These are phyloP conservation scores for Metschnikowia drakensbergensis DNA, from an alignment of 805 yeast species.

Conservation along the genomic window DNA sequence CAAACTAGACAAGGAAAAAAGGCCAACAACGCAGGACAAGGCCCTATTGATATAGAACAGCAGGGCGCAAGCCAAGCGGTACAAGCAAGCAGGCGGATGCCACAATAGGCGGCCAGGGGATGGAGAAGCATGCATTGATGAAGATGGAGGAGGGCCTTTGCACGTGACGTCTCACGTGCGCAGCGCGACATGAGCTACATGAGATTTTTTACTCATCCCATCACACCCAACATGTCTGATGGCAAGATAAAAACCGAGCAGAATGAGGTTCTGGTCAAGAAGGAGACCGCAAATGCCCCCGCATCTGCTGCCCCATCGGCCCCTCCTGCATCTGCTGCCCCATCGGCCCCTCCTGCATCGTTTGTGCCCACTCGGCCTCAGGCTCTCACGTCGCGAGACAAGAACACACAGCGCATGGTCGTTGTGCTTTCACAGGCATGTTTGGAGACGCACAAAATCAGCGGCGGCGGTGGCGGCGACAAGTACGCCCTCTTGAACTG, in stretches of 20 bases:
- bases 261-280: not conserved
- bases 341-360: slow-evolving; percentile 46
- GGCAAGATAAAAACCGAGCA: slow-evolving; percentile 3
- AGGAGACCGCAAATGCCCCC: not conserved
- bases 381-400: slow-evolving; percentile 78
- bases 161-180: not conserved
- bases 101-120: no score
- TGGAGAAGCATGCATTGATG: not conserved
- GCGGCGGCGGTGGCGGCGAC: slow-evolving; percentile 69
- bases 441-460: slow-evolving; percentile 88
- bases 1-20: no score
- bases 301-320: slow-evolving; percentile 4
- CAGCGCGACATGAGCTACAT: slow-evolving; percentile 1
- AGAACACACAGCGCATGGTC: slow-evolving; percentile 77
- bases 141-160: not conserved
- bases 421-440: slow-evolving; percentile 97
- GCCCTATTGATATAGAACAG: no score
- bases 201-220: slow-evolving; percentile 3
- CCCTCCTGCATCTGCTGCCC: not conserved
- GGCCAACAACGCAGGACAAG: no score
- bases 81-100: no score
- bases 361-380: slow-evolving; percentile 86
- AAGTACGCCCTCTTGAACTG: slow-evolving; percentile 92
- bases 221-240: slow-evolving; percentile 2
- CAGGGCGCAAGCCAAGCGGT: no score